Base-by-base conservation (phyloP, 2,329 filamentous ascomycete species). In the Harringtonia aguacate region DNA sequence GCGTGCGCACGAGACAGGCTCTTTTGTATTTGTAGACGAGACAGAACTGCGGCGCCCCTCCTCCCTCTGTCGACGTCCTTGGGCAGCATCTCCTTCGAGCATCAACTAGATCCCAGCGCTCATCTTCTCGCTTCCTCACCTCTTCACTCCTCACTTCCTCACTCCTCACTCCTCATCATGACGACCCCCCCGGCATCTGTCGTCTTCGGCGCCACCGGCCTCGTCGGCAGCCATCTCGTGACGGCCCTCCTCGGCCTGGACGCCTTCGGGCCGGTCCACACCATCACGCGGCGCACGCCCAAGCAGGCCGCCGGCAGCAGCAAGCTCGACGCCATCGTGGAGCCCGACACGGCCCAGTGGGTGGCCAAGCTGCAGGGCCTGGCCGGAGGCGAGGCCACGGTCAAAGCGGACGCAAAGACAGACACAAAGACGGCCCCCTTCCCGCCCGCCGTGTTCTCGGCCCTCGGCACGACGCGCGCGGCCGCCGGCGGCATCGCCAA, bases 381-480 rank as follows among this genome's bases (percentile, higher is more conserved):
- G n/a, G n/a, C n/a, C 13, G 33, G 21, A 13, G 24, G 33, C 24
- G 28, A 24, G 14, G 20, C 6, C 18, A 18, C 13, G 5, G 20
- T 40, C 3, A 31, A 7, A 6, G 28, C 31, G 10, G 13, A 15
- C 4, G 14, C 17, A 17, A 14, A 18, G 83, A 92, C 59, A 77
- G 77, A 8, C 15, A n/a, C 24, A n/a, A n/a, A n/a, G 4, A 7
- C 17, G 9, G 2, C 27, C 1, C 59, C 74, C 9, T 49, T 68
- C 0, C 79, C 84, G 0, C 59, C 68, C 1, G 67, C 84, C 51
- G 81, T 92, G 65, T 79, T 90, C 65, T 88, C 84, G 3, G 77
- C 77, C 2, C 73, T 95, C 1, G 90, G 82, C 46, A 95, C 87
- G 3, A 95, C 89, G 0, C 77, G 79, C 39, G 82, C 69, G 0